phyloP scores from a whole-genome alignment of 305 asterid species.

The Rubia balearica region DNA sequence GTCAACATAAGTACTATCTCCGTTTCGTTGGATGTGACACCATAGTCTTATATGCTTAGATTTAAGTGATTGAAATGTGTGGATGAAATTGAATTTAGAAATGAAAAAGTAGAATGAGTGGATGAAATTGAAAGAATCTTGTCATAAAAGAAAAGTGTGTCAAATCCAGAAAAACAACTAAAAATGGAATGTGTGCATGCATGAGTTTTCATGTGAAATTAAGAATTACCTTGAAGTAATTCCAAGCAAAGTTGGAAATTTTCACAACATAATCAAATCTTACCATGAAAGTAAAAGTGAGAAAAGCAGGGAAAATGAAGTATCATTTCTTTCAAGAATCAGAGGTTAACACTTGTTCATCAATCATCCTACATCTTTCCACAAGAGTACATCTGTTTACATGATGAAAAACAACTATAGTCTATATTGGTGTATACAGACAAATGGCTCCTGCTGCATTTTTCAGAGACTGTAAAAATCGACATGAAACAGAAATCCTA shows the following conservation, averaged over 20 bases:
- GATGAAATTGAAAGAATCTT: no score
- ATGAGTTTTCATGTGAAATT: no score
- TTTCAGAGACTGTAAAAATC: constrained; percentile 5
- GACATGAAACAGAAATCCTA: constrained; percentile 7
- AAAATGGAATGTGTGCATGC: no score
- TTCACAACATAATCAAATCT: neutral
- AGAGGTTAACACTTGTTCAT: neutral
- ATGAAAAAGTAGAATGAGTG: no score
- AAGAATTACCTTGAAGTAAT: neutral
- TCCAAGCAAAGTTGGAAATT: neutral
- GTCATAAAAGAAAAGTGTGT: no score
- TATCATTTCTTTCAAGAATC: neutral
- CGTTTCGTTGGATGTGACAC: no score
- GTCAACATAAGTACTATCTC: no score
- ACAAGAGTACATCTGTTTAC: constrained; percentile 15
- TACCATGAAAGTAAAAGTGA: neutral
- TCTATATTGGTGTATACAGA: constrained; percentile 5
- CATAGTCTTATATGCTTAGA: no score
- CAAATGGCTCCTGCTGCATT: neutral
- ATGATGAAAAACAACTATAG: constrained; percentile 2
- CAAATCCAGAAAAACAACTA: no score
- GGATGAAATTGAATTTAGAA: no score
- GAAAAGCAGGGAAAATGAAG: neutral
- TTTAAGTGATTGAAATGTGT: no score
- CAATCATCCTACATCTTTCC: constrained; percentile 4